Percentiles rank a stretch among this genome's conserved stretches.
Evolutionary conservation across 345 rosid species (phyloP).

Genomic region (Corymbia maculata): DNA sequence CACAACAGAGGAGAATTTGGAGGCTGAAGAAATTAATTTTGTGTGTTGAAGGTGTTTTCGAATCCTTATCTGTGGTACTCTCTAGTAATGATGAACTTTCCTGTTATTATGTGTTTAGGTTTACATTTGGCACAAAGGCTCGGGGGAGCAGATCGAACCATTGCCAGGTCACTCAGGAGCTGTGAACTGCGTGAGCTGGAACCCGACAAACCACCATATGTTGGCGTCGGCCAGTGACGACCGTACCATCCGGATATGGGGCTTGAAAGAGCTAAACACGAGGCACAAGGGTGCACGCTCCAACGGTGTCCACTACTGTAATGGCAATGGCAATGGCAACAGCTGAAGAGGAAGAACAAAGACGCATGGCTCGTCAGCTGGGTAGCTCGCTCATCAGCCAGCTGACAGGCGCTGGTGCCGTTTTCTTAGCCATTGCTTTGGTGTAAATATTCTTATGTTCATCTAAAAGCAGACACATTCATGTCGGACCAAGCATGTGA

Average conservation of each 20-base stretch:
- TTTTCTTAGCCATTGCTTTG: constrained; percentile 23
- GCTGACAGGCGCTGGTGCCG: not conserved
- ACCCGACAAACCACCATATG: constrained; percentile 31
- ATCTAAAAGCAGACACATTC: constrained; percentile 19
- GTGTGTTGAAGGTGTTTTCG: not conserved
- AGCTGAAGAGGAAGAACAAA: constrained; percentile 13
- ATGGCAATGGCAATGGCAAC: not conserved
- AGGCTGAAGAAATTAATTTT: not conserved
- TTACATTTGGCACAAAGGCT: constrained; percentile 51
- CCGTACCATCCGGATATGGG: constrained; percentile 58
- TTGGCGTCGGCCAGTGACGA: constrained; percentile 46
- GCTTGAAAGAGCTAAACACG: constrained; percentile 16
- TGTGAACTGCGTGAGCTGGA: constrained; percentile 46
- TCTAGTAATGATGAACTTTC: not conserved
- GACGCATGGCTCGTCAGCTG: not conserved
- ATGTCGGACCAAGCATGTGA: constrained; percentile 16
- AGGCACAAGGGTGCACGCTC: constrained; percentile 17
- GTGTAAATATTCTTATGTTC: constrained; percentile 33
- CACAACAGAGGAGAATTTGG: not conserved
- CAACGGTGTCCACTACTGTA: constrained; percentile 36
- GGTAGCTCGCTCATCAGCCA: not conserved
- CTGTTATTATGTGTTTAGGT: constrained; percentile 23
- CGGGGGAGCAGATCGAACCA: constrained; percentile 34
- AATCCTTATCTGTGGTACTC: not conserved
- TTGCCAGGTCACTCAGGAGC: constrained; percentile 62